Evolutionary conservation across 75 land plant species (phyloP).

Genomic region (Larix kaempferi): DNA sequence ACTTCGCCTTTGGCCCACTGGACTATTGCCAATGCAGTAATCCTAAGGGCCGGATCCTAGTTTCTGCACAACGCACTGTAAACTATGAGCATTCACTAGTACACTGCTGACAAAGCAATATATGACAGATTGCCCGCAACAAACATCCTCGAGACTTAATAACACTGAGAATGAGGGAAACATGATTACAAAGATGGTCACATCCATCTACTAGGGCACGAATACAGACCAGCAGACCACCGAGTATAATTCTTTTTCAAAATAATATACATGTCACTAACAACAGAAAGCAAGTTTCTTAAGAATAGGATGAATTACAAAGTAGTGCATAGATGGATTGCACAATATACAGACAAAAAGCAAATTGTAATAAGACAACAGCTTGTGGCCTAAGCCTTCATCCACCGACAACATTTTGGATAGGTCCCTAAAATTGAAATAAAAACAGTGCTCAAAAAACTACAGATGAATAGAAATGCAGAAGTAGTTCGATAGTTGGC

Average conservation of each 20-base stretch:
- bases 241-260: not conserved
- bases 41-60: not conserved
- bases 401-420: not conserved
- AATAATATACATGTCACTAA: not conserved
- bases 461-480: not conserved
- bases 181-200: not conserved
- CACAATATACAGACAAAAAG: not conserved
- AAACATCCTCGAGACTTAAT: not conserved
- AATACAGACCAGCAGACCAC: not conserved
- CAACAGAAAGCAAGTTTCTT: not conserved
- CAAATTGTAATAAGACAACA: not conserved
- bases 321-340: not conserved
- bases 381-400: not conserved
- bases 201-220: not conserved
- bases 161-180: not conserved
- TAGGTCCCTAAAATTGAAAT: not conserved
- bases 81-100: not conserved
- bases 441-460: not conserved
- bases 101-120: not conserved
- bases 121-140: not conserved
- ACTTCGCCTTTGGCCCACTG: not conserved
- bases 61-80: slow-evolving; percentile 2
- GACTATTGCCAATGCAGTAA: not conserved
- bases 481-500: not conserved
- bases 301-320: not conserved